Conservation (phyloP, 208 protist genomes). For the Porcisia hertigi region DNA sequence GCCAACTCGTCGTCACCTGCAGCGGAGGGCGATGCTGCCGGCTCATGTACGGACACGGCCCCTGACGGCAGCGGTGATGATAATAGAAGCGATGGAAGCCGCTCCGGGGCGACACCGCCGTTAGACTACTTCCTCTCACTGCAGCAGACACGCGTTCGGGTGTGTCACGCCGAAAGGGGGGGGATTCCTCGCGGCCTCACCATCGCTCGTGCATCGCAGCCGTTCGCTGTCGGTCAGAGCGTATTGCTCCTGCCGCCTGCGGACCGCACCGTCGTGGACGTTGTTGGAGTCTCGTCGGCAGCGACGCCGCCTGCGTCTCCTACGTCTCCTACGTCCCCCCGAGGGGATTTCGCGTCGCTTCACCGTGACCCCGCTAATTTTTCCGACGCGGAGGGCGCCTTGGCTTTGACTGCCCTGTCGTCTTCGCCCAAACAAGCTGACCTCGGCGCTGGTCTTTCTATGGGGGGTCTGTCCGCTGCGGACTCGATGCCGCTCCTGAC, state of each 20-base stretch:
- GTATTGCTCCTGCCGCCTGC: background rate
- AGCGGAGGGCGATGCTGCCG: slow-evolving; percentile 1
- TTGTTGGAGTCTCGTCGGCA: background rate
- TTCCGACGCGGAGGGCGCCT: background rate
- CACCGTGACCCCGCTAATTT: slow-evolving; percentile 3
- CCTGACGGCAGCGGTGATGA: background rate
- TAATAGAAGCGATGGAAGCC: background rate
- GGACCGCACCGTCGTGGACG: background rate
- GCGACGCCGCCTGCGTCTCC: background rate
- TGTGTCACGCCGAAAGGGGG: slow-evolving; percentile 50
- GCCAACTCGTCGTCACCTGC: background rate
- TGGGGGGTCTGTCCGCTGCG: background rate
- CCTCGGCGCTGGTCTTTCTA: background rate
- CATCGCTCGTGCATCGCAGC: slow-evolving; percentile 20
- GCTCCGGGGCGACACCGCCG: slow-evolving; percentile 4
- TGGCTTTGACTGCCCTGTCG: background rate
- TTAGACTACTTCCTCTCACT: slow-evolving; percentile 40
- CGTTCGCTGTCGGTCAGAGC: slow-evolving; percentile 36
- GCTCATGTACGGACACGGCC: background rate
- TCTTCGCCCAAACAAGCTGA: background rate
- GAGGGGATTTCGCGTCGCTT: background rate
- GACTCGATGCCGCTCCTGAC: slow-evolving; percentile 10
- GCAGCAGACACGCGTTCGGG: slow-evolving; percentile 28
- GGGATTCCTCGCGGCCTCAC: slow-evolving; percentile 47
- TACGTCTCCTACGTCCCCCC: background rate